phyloP scores from a whole-genome alignment of 2,329 filamentous ascomycete species.

The Penicillium sp. region DNA sequence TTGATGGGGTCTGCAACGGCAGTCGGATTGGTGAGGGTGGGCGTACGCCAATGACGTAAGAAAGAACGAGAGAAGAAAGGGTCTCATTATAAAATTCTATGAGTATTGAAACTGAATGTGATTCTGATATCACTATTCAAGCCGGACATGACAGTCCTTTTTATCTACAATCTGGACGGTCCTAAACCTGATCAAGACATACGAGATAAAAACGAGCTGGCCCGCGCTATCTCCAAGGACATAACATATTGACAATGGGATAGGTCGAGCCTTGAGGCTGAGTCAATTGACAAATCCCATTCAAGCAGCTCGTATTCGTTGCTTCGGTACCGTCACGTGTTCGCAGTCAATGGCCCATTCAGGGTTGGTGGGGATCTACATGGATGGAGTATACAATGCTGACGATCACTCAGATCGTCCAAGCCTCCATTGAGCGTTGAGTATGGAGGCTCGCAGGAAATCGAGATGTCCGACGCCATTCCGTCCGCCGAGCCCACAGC shows the following conservation, averaged over 20 bases:
- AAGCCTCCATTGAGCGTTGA: no score
- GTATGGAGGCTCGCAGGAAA: no score
- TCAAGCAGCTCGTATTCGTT: conserved; percentile 2
- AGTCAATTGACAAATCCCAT: neutral
- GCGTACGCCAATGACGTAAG: conserved; percentile 1
- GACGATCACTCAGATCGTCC: neutral
- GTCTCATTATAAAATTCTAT: conserved; percentile 5
- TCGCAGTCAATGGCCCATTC: neutral
- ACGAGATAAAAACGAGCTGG: neutral
- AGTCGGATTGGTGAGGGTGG: conserved; percentile 8
- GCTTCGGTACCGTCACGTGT: neutral
- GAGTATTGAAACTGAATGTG: neutral
- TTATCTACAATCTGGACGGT: neutral
- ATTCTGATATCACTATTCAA: neutral
- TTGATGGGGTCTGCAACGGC: conserved; percentile 35
- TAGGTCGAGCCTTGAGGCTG: neutral
- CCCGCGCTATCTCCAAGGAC: neutral
- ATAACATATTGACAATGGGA: neutral
- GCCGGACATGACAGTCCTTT: neutral
- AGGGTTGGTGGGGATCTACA: neutral
- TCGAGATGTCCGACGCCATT: neutral
- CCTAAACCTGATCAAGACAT: neutral
- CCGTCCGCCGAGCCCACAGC: neutral
- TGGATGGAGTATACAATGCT: neutral
- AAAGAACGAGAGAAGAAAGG: neutral